phyloP scores from a whole-genome alignment of 164 flowering plant genomes.

The Nymphaea colorata region DNA sequence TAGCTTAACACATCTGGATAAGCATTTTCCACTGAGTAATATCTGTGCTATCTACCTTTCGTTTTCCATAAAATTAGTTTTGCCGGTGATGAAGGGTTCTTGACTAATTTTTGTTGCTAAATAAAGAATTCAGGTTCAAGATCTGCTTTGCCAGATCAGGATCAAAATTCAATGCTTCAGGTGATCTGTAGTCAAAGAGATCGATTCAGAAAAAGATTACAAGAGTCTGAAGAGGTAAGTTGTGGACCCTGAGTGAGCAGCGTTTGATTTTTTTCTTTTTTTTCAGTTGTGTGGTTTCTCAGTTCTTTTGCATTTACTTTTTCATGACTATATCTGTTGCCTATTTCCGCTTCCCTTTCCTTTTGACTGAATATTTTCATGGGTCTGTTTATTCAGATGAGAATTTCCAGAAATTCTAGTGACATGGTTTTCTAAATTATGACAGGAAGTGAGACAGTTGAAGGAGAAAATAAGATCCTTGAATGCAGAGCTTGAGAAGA shows the following conservation, averaged over 20 bases:
- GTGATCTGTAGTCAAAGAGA: conserved; percentile 97
- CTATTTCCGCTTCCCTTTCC: neutral
- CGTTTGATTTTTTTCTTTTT: too few species aligned
- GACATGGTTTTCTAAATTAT: neutral
- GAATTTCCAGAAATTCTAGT: neutral
- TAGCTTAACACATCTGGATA: too few species aligned
- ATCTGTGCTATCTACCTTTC: too few species aligned
- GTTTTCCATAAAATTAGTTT: too few species aligned
- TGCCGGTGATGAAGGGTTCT: too few species aligned
- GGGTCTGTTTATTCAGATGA: neutral
- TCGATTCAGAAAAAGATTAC: conserved; percentile 79
- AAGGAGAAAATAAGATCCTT: conserved; percentile 78
- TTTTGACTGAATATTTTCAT: neutral
- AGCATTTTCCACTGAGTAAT: too few species aligned
- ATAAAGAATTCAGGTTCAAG: conserved; percentile 59
- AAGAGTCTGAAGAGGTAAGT: conserved; percentile 88
- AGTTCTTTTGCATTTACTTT: neutral
- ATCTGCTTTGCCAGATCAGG: conserved; percentile 59
- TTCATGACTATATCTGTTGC: neutral
- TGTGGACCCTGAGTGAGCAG: too few species aligned
- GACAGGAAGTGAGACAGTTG: conserved; percentile 79
- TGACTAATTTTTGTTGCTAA: conserved; percentile 3
- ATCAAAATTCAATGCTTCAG: conserved; percentile 96
- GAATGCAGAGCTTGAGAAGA: conserved; percentile 69
- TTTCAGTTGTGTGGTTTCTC: neutral